These are phyloP conservation scores for Penicillium sp. DNA, from an alignment of 2,329 filamentous ascomycete genomes.

Conservation along the genomic window DNA sequence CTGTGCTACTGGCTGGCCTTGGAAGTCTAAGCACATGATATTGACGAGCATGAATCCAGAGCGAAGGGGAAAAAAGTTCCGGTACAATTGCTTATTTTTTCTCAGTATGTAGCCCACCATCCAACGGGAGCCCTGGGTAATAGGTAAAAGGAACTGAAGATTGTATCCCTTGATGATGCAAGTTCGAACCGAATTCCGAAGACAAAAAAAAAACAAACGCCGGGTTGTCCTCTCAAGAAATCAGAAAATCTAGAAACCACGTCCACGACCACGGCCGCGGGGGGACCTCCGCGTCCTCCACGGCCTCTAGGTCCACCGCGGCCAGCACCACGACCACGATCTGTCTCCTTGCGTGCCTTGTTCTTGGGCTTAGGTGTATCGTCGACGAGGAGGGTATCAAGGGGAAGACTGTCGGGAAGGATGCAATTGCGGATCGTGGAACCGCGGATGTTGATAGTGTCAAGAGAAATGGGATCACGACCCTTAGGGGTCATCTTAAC, in stretches of 20 bases:
- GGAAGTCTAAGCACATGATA: not conserved
- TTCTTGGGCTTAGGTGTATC: slow-evolving; percentile 99
- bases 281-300: slow-evolving; percentile 52
- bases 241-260: slow-evolving; percentile 40
- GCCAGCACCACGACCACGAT: slow-evolving; percentile 49
- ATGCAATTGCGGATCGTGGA: slow-evolving; percentile 97
- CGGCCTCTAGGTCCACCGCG: slow-evolving; percentile 50
- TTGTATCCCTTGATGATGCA: slow-evolving; percentile 27
- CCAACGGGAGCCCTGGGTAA: slow-evolving; percentile 27
- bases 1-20: not conserved
- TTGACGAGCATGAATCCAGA: slow-evolving; percentile 3
- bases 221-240: slow-evolving; percentile 23
- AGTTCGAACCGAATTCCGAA: slow-evolving; percentile 21
- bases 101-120: slow-evolving; percentile 10
- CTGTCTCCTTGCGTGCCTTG: slow-evolving; percentile 90
- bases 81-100: slow-evolving; percentile 21
- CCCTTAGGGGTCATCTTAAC: slow-evolving; percentile 95
- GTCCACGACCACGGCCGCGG: slow-evolving; percentile 56
- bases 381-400: slow-evolving; percentile 94
- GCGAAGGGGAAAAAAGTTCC: slow-evolving; percentile 10
- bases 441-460: slow-evolving; percentile 95
- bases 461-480: slow-evolving; percentile 81
- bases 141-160: slow-evolving; percentile 28
- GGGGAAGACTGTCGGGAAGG: slow-evolving; percentile 87
- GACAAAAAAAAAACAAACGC: slow-evolving; percentile 25